Evolutionary conservation across 2,329 filamentous ascomycete genomes (phyloP).

Genomic region (Xylariaceae sp.): DNA sequence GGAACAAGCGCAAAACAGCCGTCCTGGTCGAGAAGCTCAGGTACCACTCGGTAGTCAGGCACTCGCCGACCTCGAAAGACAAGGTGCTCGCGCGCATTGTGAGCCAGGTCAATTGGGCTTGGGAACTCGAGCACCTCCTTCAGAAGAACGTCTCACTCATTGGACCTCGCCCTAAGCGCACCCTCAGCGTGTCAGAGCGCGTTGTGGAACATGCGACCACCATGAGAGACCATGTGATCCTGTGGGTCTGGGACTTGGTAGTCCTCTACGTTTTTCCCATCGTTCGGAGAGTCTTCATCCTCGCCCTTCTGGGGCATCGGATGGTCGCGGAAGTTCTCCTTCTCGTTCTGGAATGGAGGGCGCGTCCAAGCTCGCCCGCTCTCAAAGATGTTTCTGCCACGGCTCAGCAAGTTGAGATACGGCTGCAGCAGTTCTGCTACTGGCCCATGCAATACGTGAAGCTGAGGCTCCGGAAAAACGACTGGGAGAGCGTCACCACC

Average conservation of each 20-base stretch:
- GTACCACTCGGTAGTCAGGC: slow-evolving; percentile 75
- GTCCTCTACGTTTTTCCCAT: slow-evolving; percentile 72
- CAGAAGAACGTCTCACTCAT: slow-evolving; percentile 87
- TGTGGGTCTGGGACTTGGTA: slow-evolving; percentile 63
- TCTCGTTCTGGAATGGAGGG: slow-evolving; percentile 74
- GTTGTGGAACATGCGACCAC: slow-evolving; percentile 90
- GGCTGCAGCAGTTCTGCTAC: slow-evolving; percentile 95
- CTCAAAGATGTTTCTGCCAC: slow-evolving; percentile 95
- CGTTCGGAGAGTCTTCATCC: slow-evolving; percentile 64
- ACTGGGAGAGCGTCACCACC: slow-evolving; percentile 92
- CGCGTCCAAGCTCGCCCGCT: slow-evolving; percentile 69
- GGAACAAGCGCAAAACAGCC: slow-evolving; percentile 51
- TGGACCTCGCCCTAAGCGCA: slow-evolving; percentile 71
- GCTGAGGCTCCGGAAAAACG: slow-evolving; percentile 76
- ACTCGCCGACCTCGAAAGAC: slow-evolving; percentile 73
- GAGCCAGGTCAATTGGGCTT: slow-evolving; percentile 93
- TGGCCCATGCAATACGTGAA: slow-evolving; percentile 97
- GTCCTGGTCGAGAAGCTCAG: slow-evolving; percentile 78
- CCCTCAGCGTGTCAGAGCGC: slow-evolving; percentile 85
- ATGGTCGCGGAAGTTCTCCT: slow-evolving; percentile 74
- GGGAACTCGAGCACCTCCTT: slow-evolving; percentile 76
- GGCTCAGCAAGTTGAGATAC: slow-evolving; percentile 94
- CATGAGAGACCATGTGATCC: slow-evolving; percentile 65
- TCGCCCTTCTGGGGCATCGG: slow-evolving; percentile 71
- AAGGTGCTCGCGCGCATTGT: slow-evolving; percentile 71